A percentile compares a stretch with the other conserved stretches of the same genome.
phyloP scores from a whole-genome alignment of 192 early-diverging fungal genomes.

The Chytriomyces confervae region DNA sequence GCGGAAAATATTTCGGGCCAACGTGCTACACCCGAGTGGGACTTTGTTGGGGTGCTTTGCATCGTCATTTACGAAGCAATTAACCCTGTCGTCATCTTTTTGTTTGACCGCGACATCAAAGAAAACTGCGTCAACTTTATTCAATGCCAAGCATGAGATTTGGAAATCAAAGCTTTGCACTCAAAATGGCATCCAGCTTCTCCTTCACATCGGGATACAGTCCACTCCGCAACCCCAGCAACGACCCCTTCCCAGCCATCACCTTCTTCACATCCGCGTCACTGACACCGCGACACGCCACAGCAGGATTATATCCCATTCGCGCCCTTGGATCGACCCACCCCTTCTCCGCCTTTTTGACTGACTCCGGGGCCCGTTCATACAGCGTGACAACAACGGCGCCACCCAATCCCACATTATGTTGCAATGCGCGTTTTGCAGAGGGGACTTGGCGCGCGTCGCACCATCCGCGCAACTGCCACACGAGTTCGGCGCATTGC shows the following conservation, averaged over 20 bases:
- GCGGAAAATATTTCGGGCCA: neutral
- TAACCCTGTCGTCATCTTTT: neutral
- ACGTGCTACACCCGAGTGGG: neutral
- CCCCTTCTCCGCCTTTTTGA: constrained; percentile 34
- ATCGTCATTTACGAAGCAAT: neutral
- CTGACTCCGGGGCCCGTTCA: constrained; percentile 42
- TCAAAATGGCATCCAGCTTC: neutral
- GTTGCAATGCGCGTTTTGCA: constrained; percentile 69
- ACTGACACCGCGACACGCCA: constrained; percentile 64
- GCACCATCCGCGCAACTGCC: constrained; percentile 59
- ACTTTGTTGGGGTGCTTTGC: neutral
- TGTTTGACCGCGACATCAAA: neutral
- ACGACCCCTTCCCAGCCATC: constrained; percentile 39
- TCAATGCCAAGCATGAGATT: neutral
- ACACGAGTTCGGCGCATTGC: constrained; percentile 65
- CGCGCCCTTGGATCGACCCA: constrained; percentile 34
- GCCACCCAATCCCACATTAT: constrained; percentile 78
- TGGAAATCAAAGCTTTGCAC: constrained; percentile 12
- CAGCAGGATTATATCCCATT: constrained; percentile 55
- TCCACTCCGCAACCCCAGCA: constrained; percentile 16
- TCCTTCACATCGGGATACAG: constrained; percentile 6
- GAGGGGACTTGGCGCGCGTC: constrained; percentile 72
- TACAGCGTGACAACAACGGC: constrained; percentile 72
- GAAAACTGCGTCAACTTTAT: neutral
- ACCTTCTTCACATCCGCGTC: constrained; percentile 62